Percentiles rank a stretch among this genome's conserved stretches.
Evolutionary conservation across 2,329 filamentous ascomycete species (phyloP).

Genomic region (Scorias spongiosa): DNA sequence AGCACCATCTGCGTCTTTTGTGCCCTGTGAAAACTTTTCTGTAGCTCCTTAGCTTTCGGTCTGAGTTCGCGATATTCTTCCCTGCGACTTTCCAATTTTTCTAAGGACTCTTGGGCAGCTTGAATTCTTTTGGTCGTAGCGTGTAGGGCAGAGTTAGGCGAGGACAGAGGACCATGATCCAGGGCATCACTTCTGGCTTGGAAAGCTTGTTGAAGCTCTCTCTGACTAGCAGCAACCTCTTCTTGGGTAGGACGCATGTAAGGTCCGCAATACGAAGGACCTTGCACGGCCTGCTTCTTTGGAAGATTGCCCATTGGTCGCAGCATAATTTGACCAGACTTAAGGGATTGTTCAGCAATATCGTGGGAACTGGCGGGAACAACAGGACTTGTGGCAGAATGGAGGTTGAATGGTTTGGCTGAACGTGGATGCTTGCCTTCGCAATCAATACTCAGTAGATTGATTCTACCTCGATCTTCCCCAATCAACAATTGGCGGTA

Average conservation of each 20-base stretch:
- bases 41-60: constrained; percentile 19
- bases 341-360: constrained; percentile 16
- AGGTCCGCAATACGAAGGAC: constrained; percentile 26
- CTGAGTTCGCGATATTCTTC: constrained; percentile 1
- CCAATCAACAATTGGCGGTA: constrained; percentile 41
- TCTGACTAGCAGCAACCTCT: constrained; percentile 14
- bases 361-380: constrained; percentile 2
- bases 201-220: constrained; percentile 11
- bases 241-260: constrained; percentile 11
- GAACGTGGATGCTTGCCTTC: constrained; percentile 2
- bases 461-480: constrained; percentile 28
- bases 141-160: background rate
- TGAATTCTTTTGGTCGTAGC: constrained; percentile 1
- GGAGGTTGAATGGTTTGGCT: constrained; percentile 11
- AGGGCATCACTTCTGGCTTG: constrained; percentile 2
- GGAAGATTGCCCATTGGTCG: constrained; percentile 28
- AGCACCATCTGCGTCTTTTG: constrained; percentile 14
- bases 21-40: constrained; percentile 13
- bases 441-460: constrained; percentile 29
- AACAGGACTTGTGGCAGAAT: constrained; percentile 5
- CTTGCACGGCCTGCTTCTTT: constrained; percentile 30
- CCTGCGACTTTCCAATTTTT: constrained; percentile 1
- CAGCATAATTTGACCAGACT: constrained; percentile 19
- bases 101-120: constrained; percentile 3
- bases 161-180: background rate